Percentiles rank a stretch among this genome's conserved stretches.
These are phyloP conservation scores for Lyophyllum atratum DNA, from an alignment of 768 basidiomycete genomes.

Conservation along the genomic window DNA sequence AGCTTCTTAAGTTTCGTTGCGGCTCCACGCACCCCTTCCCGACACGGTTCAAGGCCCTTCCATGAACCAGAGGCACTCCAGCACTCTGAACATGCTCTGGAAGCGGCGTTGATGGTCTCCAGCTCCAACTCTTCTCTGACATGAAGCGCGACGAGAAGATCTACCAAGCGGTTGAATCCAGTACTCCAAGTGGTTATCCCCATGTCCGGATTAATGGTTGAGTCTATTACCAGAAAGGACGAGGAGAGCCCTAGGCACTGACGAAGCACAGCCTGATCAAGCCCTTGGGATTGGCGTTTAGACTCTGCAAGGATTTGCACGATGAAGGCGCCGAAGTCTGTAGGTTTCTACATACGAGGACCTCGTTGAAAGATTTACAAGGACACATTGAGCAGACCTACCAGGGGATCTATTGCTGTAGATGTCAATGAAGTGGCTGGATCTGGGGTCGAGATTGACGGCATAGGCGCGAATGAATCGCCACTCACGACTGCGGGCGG, in stretches of 20 bases:
- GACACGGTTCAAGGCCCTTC: slow-evolving; percentile 65
- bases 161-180: slow-evolving; percentile 70
- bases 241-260: slow-evolving; percentile 71
- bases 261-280: slow-evolving; percentile 65
- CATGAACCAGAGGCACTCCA: slow-evolving; percentile 75
- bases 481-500: slow-evolving; percentile 2
- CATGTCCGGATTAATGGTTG: slow-evolving; percentile 56
- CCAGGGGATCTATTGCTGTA: slow-evolving; percentile 6
- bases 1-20: slow-evolving; percentile 62
- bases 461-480: slow-evolving; percentile 14
- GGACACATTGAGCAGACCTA: slow-evolving; percentile 1
- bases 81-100: slow-evolving; percentile 75
- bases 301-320: slow-evolving; percentile 53
- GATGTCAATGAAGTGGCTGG: neutral
- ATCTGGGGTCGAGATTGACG: neutral
- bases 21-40: slow-evolving; percentile 60
- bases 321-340: slow-evolving; percentile 65
- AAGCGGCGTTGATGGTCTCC: slow-evolving; percentile 74
- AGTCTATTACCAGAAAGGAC: slow-evolving; percentile 79
- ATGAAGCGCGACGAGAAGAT: slow-evolving; percentile 74
- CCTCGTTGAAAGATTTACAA: neutral
- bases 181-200: slow-evolving; percentile 65
- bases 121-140: slow-evolving; percentile 65
- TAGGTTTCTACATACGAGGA: slow-evolving; percentile 35
- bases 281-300: slow-evolving; percentile 40